Percentiles rank a stretch among this genome's conserved stretches.
Conservation (phyloP, 352 stramenopile genomes). For the Phytophthora syringae region DNA sequence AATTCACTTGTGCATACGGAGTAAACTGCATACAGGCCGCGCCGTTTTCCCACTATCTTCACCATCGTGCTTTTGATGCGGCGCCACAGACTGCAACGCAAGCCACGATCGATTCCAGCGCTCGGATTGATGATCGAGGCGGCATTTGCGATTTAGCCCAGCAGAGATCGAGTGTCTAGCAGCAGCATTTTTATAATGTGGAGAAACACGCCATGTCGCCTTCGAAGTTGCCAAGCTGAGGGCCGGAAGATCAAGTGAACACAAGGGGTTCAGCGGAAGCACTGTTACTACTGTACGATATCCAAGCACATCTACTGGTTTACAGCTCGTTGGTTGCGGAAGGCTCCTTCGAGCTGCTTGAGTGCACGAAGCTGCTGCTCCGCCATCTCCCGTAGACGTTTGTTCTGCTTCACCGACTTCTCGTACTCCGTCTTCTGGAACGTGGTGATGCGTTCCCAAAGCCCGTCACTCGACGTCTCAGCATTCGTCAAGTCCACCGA, state of each 20-base stretch:
- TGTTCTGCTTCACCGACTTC: slow-evolving; percentile 42
- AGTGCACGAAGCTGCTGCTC: slow-evolving; percentile 46
- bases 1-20: no score
- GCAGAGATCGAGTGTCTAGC: slow-evolving; percentile 27
- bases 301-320: slow-evolving; percentile 30
- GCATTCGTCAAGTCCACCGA: slow-evolving; percentile 15
- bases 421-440: slow-evolving; percentile 38
- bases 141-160: slow-evolving; percentile 36
- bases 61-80: slow-evolving; percentile 31
- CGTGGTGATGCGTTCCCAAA: slow-evolving; percentile 42
- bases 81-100: slow-evolving; percentile 22
- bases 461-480: slow-evolving; percentile 1
- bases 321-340: slow-evolving; percentile 35
- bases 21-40: slow-evolving; percentile 28
- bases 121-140: slow-evolving; percentile 5
- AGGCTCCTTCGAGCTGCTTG: slow-evolving; percentile 43
- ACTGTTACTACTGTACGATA: slow-evolving; percentile 35
- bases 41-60: slow-evolving; percentile 32
- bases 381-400: slow-evolving; percentile 34
- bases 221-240: slow-evolving; percentile 31
- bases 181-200: no score
- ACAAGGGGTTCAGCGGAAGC: slow-evolving; percentile 19
- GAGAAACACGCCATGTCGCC: slow-evolving; percentile 30
- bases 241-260: slow-evolving; percentile 39
- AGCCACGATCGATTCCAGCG: slow-evolving; percentile 13